These are phyloP conservation scores for Moesziomyces sp. DNA, from an alignment of 1,284 basidiomycete species.

Conservation along the genomic window DNA sequence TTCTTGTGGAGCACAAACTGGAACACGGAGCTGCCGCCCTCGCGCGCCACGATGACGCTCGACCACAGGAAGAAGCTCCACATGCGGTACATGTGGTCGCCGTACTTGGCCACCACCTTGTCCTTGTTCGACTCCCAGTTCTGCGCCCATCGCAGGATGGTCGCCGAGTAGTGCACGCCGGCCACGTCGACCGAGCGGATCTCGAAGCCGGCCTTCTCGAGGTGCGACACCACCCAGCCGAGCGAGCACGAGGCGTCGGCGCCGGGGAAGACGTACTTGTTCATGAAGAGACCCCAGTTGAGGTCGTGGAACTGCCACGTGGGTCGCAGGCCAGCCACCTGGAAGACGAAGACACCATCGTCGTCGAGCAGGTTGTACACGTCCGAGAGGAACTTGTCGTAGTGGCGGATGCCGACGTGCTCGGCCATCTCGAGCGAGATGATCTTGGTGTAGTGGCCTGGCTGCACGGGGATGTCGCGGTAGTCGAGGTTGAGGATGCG, in stretches of 20 bases:
- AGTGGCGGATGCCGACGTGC: constrained; percentile 89
- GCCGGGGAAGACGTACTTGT: constrained; percentile 83
- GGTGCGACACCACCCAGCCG: constrained; percentile 86
- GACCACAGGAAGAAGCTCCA: constrained; percentile 67
- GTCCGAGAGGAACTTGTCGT: constrained; percentile 86
- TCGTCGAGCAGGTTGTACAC: constrained; percentile 94
- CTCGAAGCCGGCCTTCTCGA: constrained; percentile 92
- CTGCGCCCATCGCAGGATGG: constrained; percentile 74
- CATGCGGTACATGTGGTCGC: constrained; percentile 74
- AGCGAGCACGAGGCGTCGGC: constrained; percentile 86
- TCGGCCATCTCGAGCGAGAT: constrained; percentile 98
- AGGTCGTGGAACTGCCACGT: constrained; percentile 98
- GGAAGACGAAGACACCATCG: constrained; percentile 92
- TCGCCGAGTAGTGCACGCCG: constrained; percentile 82
- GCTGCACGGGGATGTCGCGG: constrained; percentile 85
- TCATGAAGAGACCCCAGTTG: constrained; percentile 77
- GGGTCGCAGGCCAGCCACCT: constrained; percentile 93
- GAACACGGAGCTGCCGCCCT: constrained; percentile 67
- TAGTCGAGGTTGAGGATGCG: constrained; percentile 95
- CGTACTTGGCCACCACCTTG: constrained; percentile 87
- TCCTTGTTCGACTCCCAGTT: constrained; percentile 74
- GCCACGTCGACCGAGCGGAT: constrained; percentile 96
- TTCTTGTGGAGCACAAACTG: constrained; percentile 84
- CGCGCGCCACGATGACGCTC: constrained; percentile 63
- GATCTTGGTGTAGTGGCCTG: constrained; percentile 89